A percentile compares a stretch with the other conserved stretches of the same genome.
phyloP scores from a whole-genome alignment of 1,139 yeast genomes.

The Meyerozyma guilliermondii region DNA sequence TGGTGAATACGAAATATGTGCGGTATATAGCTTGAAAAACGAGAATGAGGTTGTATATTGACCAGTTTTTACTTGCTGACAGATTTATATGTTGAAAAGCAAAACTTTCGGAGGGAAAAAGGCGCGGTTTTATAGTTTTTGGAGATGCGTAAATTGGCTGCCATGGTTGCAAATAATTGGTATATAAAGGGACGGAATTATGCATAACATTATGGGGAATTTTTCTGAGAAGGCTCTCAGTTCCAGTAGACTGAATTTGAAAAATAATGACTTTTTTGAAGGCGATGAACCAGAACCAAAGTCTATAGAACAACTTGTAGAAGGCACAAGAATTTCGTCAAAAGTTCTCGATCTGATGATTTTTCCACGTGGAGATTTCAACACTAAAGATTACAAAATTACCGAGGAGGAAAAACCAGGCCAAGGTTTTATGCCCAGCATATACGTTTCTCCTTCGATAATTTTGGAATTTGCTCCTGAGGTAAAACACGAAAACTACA shows the following conservation, averaged over 20 bases:
- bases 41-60: too few species aligned
- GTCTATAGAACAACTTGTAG: not conserved
- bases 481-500: not conserved
- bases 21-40: too few species aligned
- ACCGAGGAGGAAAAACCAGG: not conserved
- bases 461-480: not conserved
- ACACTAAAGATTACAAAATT: not conserved
- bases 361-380: not conserved
- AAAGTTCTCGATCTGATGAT: not conserved
- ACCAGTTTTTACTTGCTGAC: too few species aligned
- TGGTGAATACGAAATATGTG: too few species aligned
- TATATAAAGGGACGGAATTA: not conserved
- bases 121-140: not conserved
- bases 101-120: not conserved
- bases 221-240: too few species aligned
- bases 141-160: not conserved
- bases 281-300: not conserved
- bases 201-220: too few species aligned
- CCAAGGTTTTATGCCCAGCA: not conserved
- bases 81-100: too few species aligned
- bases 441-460: not conserved
- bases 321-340: not conserved
- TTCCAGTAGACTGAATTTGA: too few species aligned
- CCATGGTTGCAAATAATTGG: not conserved
- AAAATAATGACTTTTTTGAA: too few species aligned